phyloP scores from a whole-genome alignment of 208 protist species.

The Trypanosoma cruzi region DNA sequence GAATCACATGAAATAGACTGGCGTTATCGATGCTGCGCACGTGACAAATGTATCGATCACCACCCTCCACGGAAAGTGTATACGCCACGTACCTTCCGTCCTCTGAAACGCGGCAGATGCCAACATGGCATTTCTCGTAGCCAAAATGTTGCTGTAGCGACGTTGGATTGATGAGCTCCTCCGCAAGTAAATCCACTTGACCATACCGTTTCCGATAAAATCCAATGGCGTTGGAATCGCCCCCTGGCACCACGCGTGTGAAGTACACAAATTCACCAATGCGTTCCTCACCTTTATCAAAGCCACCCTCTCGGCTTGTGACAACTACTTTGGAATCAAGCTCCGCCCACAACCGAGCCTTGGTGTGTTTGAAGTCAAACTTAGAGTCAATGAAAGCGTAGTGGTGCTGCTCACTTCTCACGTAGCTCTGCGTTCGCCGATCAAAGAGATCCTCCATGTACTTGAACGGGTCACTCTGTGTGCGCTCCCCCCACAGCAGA shows the following conservation, averaged over 20 bases:
- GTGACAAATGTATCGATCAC: constrained; percentile 92
- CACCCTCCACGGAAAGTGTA: constrained; percentile 88
- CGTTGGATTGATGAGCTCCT: constrained; percentile 91
- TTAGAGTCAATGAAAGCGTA: constrained; percentile 69
- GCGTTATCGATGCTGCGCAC: constrained; percentile 90
- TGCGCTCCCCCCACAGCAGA: constrained; percentile 52
- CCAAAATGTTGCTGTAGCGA: constrained; percentile 89
- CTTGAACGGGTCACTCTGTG: constrained; percentile 73
- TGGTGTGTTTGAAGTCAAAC: constrained; percentile 87
- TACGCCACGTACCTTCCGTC: constrained; percentile 90
- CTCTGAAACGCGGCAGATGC: constrained; percentile 88
- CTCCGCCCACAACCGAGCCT: constrained; percentile 83
- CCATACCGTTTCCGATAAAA: constrained; percentile 91
- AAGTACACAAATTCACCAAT: constrained; percentile 93
- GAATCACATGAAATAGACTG: constrained; percentile 90
- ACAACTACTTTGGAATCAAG: constrained; percentile 86
- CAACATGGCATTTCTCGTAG: constrained; percentile 85
- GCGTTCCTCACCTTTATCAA: constrained; percentile 91
- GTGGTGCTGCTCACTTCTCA: constrained; percentile 72
- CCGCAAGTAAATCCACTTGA: constrained; percentile 82
- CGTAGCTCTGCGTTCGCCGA: constrained; percentile 67
- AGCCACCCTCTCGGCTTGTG: constrained; percentile 85
- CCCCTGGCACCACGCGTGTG: constrained; percentile 73
- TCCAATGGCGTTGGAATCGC: constrained; percentile 73
- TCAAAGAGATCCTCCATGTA: constrained; percentile 93